Evolutionary conservation across 352 stramenopile genomes (phyloP).

Genomic region (Phytophthora brassicae): DNA sequence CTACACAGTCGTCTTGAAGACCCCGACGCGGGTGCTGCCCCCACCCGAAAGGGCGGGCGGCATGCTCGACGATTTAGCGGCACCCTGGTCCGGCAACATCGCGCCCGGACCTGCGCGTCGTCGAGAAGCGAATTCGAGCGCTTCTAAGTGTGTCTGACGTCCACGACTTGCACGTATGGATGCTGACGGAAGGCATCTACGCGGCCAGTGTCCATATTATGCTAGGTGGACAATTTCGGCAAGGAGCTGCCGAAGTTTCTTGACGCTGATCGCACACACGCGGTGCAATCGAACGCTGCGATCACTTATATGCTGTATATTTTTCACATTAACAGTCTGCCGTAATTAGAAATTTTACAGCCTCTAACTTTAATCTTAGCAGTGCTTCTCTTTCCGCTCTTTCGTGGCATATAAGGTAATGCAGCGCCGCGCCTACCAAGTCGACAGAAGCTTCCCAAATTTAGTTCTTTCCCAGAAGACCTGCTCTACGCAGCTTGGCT

Average conservation of each 20-base stretch:
- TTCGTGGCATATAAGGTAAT: background rate
- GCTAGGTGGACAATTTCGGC: no score
- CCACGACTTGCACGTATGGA: slow-evolving; percentile 98
- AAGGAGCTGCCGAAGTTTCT: no score
- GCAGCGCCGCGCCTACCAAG: background rate
- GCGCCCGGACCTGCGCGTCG: slow-evolving; percentile 46
- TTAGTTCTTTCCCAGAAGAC: background rate
- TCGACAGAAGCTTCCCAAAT: background rate
- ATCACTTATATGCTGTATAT: background rate
- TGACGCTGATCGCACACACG: no score
- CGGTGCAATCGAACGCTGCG: no score
- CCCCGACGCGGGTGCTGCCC: no score
- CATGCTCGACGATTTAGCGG: no score
- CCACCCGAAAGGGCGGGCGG: no score
- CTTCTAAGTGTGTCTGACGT: slow-evolving; percentile 90
- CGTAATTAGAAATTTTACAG: background rate
- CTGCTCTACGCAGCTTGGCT: background rate
- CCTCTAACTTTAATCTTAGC: background rate
- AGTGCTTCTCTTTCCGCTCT: background rate
- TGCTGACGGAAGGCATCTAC: slow-evolving; percentile 88
- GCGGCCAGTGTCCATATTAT: slow-evolving; percentile 93
- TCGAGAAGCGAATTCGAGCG: slow-evolving; percentile 64
- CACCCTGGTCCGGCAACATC: no score
- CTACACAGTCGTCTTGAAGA: no score
- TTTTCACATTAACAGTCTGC: background rate